Percentiles rank a stretch among this genome's conserved stretches.
phyloP scores from a whole-genome alignment of 257 asterid genomes.

The Anisodus tanguticus region DNA sequence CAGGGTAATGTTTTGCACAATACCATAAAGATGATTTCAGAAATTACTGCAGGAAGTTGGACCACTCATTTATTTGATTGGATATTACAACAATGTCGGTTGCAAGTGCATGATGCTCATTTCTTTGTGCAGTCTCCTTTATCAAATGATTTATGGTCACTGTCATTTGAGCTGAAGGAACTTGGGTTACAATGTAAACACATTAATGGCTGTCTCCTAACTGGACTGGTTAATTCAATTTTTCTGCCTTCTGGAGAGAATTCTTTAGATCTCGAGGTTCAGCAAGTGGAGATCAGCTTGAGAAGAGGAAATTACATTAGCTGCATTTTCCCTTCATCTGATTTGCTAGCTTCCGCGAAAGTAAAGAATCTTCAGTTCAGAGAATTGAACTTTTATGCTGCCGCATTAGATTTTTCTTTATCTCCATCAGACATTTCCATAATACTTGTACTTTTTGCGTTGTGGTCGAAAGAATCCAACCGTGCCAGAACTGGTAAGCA shows the following conservation, averaged over 20 bases:
- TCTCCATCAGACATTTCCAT: conserved; percentile 70
- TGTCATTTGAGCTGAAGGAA: conserved; percentile 60
- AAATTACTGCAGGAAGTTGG: conserved; percentile 62
- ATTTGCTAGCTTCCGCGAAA: conserved; percentile 54
- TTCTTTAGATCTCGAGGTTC: conserved; percentile 57
- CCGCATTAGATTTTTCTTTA: conserved; percentile 55
- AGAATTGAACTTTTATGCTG: conserved; percentile 49
- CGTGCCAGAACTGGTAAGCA: conserved; percentile 77
- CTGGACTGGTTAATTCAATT: conserved; percentile 61
- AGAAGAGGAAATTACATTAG: conserved; percentile 48
- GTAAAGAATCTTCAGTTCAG: conserved; percentile 56
- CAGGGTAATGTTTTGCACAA: conserved; percentile 91
- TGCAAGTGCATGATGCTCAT: conserved; percentile 68
- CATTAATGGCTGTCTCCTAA: conserved; percentile 51
- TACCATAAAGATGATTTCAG: conserved; percentile 65
- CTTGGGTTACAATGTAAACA: conserved; percentile 53
- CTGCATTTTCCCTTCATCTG: conserved; percentile 57
- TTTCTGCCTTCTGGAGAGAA: conserved; percentile 59
- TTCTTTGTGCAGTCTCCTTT: conserved; percentile 62
- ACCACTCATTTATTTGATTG: conserved; percentile 52
- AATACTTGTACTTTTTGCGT: conserved; percentile 52
- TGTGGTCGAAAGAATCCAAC: conserved; percentile 55
- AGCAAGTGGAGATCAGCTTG: conserved; percentile 60
- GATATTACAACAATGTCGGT: conserved; percentile 58
- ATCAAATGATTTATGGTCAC: conserved; percentile 50